Conservation (phyloP, 495 filamentous ascomycete species). For the Trichoderma parareesei region DNA sequence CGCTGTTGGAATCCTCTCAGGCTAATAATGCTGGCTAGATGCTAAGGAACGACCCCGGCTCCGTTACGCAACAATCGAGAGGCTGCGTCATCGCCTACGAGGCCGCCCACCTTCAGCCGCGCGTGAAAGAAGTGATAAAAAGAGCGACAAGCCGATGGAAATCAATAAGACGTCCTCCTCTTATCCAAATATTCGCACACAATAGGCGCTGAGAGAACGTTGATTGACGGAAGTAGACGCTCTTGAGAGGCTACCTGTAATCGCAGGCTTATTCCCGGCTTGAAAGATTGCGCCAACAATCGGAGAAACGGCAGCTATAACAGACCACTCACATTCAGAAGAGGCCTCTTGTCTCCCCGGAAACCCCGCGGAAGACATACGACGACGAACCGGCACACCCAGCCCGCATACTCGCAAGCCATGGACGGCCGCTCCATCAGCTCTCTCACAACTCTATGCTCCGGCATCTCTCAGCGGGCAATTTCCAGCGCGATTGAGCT, state of each 20-base stretch:
- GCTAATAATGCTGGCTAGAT: neutral
- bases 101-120: neutral
- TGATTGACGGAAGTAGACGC: too few species aligned
- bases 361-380: too few species aligned
- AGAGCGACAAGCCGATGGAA: neutral
- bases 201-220: too few species aligned
- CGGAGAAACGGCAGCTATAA: neutral
- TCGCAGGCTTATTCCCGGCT: too few species aligned
- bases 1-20: neutral
- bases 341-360: neutral
- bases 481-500: neutral
- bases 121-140: neutral
- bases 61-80: neutral
- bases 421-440: neutral
- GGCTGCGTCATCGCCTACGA: slow-evolving; percentile 8
- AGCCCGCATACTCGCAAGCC: neutral
- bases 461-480: neutral
- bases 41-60: neutral
- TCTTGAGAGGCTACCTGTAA: neutral
- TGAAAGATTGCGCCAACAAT: neutral
- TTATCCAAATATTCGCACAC: too few species aligned
- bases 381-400: too few species aligned
- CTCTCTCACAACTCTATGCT: neutral
- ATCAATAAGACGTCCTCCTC: neutral
- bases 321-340: too few species aligned